phyloP scores from a whole-genome alignment of 257 asterid genomes.

The Anisodus tanguticus region DNA sequence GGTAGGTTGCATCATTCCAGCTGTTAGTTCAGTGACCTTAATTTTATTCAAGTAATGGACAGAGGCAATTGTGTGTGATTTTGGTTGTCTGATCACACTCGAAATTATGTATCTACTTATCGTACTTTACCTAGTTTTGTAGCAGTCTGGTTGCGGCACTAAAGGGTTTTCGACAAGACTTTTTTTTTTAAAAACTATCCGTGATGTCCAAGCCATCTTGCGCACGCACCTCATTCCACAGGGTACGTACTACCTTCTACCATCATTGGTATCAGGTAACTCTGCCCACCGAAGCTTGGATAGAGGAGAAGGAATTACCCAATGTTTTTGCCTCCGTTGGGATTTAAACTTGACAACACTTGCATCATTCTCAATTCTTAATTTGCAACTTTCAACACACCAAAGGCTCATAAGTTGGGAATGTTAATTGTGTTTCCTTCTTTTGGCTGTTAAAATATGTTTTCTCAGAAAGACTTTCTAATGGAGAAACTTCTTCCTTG shows the following conservation, averaged over 20 bases:
- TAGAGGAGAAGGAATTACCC: no score
- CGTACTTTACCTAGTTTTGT: no score
- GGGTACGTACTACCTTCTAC: no score
- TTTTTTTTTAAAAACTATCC: background rate
- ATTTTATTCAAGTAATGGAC: background rate
- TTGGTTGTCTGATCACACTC: background rate
- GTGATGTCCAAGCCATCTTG: background rate
- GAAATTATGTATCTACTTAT: background rate
- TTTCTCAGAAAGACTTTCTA: no score
- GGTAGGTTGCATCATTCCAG: conserved; percentile 8
- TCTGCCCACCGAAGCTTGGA: no score
- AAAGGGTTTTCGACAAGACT: background rate
- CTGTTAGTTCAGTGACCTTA: background rate
- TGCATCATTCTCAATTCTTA: background rate
- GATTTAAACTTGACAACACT: no score
- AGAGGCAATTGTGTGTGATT: background rate
- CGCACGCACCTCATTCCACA: no score
- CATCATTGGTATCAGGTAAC: no score
- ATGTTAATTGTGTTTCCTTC: background rate
- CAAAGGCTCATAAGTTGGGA: background rate
- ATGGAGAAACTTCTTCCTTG: no score
- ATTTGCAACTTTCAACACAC: background rate
- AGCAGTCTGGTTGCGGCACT: background rate
- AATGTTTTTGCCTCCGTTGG: no score
- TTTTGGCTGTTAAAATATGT: no score